These are phyloP conservation scores for Cryphonectria carpinicola DNA, from an alignment of 2,329 filamentous ascomycete species.

Conservation along the genomic window DNA sequence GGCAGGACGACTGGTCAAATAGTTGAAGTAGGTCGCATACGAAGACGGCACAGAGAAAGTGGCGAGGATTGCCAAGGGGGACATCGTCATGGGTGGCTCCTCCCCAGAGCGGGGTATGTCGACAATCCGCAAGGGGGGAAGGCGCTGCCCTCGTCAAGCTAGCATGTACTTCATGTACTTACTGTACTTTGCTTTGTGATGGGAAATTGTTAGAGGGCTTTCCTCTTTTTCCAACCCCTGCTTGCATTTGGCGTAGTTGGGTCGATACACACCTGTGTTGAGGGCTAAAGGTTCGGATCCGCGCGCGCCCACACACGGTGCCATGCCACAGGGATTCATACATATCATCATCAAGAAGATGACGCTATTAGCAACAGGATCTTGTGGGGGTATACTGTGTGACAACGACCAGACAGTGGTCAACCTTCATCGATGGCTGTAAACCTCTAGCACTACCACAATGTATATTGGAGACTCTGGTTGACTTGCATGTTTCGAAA, in stretches of 20 bases:
- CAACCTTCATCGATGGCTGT: not conserved
- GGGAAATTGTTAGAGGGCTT: not conserved
- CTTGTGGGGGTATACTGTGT: not conserved
- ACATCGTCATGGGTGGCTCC: constrained; percentile 16
- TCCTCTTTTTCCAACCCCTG: not conserved
- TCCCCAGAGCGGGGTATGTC: constrained; percentile 23
- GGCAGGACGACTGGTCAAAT: constrained; percentile 6
- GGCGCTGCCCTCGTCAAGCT: not conserved
- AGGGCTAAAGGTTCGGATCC: constrained; percentile 27
- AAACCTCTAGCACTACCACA: not conserved
- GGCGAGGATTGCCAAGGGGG: constrained; percentile 19
- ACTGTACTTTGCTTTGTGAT: not conserved
- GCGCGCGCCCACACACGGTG: constrained; percentile 14
- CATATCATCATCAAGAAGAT: not conserved
- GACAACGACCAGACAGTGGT: not conserved
- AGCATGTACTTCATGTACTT: not conserved
- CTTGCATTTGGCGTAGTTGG: not conserved
- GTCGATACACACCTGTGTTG: not conserved
- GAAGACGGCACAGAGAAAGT: not conserved
- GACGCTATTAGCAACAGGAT: not conserved
- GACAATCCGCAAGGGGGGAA: not conserved
- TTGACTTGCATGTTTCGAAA: not conserved
- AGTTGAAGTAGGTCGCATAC: not conserved
- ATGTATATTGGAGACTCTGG: not conserved
- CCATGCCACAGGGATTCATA: not conserved